Percentiles rank a stretch among this genome's conserved stretches.
Evolutionary conservation across 257 asterid genomes (phyloP).

Genomic region (Lithospermum erythrorhizon): DNA sequence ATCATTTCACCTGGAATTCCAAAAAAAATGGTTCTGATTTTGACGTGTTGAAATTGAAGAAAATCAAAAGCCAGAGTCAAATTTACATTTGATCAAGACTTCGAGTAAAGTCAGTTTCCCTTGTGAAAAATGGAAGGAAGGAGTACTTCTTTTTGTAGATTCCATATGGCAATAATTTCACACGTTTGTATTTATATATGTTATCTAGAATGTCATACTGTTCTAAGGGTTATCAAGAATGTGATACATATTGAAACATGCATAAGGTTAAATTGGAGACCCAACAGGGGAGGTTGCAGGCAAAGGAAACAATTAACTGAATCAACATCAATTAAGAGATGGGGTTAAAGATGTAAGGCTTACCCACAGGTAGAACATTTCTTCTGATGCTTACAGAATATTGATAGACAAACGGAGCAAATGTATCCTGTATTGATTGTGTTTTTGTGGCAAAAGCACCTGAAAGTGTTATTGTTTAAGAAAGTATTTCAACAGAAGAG

Average conservation of each 20-base stretch:
- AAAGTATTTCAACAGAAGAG: background rate
- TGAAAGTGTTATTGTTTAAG: constrained; percentile 15
- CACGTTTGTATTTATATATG: background rate
- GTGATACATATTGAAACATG: background rate
- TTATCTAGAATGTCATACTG: background rate
- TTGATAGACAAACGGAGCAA: constrained; percentile 87
- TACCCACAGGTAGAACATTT: constrained; percentile 93
- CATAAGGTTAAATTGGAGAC: background rate
- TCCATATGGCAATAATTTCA: background rate
- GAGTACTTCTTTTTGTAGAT: background rate
- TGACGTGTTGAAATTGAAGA: background rate
- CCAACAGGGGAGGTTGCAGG: background rate
- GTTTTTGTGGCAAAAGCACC: constrained; percentile 93
- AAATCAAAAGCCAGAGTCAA: background rate
- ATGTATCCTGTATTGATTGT: constrained; percentile 91
- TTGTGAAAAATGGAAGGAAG: background rate
- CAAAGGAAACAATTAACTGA: background rate
- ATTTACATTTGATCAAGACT: background rate
- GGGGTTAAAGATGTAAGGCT: constrained; percentile 15
- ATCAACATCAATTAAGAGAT: background rate
- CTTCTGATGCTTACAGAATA: constrained; percentile 85
- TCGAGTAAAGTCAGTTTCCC: background rate
- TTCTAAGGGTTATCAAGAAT: background rate
- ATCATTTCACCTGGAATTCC: background rate
- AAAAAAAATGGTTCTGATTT: no score